Evolutionary conservation across 2,329 filamentous ascomycete genomes (phyloP), one percentile per base, ranked within the genome.

Genomic region (Ascochyta rabiei): DNA sequence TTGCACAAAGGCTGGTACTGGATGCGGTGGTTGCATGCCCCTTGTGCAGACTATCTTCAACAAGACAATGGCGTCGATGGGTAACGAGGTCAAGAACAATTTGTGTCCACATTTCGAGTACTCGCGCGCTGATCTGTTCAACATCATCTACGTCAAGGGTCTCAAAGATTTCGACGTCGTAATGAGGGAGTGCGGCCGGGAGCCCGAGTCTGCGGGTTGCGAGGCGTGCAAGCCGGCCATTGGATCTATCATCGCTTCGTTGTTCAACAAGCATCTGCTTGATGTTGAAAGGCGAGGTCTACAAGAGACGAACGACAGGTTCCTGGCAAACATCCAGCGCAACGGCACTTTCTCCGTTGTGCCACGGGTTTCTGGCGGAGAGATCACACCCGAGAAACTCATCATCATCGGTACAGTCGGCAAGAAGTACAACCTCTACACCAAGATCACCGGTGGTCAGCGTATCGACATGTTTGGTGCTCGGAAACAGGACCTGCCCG

Each of bases 391-490:
- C 0, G 89, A 95, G 43, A 92, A 90, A 72, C 83, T 96, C 46
- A 89, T 96, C 41, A 84, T 87, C 52, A 92, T 96, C 55, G 92
- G 91, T 0, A 85, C 87, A 50, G 90, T 96, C 0, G 92, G 91
- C 0, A 90, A 90, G 78, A 88, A 93, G 71, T 96, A 91, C 69
- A 83, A 84, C 31, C 79, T 96, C 6, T 96, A 96, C 77, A 91
- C 88, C 69, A 96, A 96, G 77, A 96, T 96, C 70, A 96, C 92
- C 0, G 92, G 92, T 50, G 92, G 90, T 1, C 92, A 96, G 75
- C 86, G 92, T 51, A 96, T 96, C 69, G 92, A 96, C 74, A 85
- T 96, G 87, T 96, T 96, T 68, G 92, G 92, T 35, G 92, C 92
- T 0, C 87, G 87, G 76, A 96, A 96, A 77, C 89, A 95, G 62